Evolutionary conservation across 805 yeast genomes (phyloP).

Genomic region (Scheffersomyces ergatensis): DNA sequence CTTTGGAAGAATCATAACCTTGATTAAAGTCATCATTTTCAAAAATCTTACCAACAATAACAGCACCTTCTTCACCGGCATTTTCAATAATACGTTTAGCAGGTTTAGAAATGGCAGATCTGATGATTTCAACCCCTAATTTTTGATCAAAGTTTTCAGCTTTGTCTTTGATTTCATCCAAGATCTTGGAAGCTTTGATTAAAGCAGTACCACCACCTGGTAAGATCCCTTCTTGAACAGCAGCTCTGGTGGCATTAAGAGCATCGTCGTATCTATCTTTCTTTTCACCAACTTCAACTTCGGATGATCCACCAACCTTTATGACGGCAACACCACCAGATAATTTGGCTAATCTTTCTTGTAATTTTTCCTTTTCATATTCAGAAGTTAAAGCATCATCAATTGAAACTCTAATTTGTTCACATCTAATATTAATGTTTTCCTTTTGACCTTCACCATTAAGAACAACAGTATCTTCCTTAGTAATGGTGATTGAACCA

Average conservation of each 20-base stretch:
- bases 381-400: slow-evolving; percentile 75
- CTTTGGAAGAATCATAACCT: slow-evolving; percentile 91
- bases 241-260: slow-evolving; percentile 97
- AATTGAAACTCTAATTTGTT: slow-evolving; percentile 83
- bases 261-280: slow-evolving; percentile 99
- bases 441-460: slow-evolving; percentile 91
- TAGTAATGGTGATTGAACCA: slow-evolving; percentile 88
- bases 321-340: slow-evolving; percentile 98
- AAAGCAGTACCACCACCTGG: slow-evolving; percentile 99
- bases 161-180: slow-evolving; percentile 67
- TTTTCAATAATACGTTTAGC: slow-evolving; percentile 94
- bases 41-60: slow-evolving; percentile 84
- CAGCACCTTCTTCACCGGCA: slow-evolving; percentile 98
- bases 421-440: slow-evolving; percentile 79
- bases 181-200: slow-evolving; percentile 80
- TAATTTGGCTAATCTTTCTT: slow-evolving; percentile 94
- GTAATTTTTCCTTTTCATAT: slow-evolving; percentile 95
- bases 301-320: slow-evolving; percentile 96
- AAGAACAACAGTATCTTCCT: slow-evolving; percentile 91
- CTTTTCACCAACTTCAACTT: slow-evolving; percentile 98
- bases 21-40: slow-evolving; percentile 71
- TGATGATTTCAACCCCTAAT: slow-evolving; percentile 91
- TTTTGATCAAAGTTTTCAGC: slow-evolving; percentile 87
- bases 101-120: slow-evolving; percentile 90
- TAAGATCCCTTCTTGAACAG: slow-evolving; percentile 96